phyloP scores from a whole-genome alignment of 495 filamentous ascomycete genomes.

The Tuber melanosporum region DNA sequence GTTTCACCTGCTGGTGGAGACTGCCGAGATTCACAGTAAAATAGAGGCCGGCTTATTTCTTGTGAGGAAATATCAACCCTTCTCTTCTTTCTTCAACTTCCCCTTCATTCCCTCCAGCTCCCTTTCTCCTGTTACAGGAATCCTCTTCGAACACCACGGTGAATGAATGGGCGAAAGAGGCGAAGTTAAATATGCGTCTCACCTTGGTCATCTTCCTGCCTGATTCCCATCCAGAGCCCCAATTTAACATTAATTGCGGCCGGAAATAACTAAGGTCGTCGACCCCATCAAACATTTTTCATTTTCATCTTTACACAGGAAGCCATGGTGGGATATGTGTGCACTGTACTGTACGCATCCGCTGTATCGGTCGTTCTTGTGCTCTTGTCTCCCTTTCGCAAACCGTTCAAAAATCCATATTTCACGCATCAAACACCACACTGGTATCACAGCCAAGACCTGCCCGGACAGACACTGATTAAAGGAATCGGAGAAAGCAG shows the following conservation, averaged over 20 bases:
- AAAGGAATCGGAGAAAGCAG: too few relatives aligned
- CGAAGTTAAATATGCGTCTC: slow-evolving; percentile 33
- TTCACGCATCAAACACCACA: neutral
- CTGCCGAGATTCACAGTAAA: neutral
- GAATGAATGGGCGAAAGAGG: slow-evolving; percentile 25
- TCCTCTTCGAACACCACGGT: neutral
- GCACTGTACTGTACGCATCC: slow-evolving; percentile 1
- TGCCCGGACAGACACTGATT: neutral
- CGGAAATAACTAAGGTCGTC: neutral
- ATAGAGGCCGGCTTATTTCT: neutral
- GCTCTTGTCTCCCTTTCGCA: neutral
- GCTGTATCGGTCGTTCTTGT: neutral
- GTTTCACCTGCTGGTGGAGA: too few relatives aligned
- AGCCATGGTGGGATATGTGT: neutral
- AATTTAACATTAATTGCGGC: slow-evolving; percentile 22
- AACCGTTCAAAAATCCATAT: neutral
- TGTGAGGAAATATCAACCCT: neutral
- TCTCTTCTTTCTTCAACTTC: neutral
- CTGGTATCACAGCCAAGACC: neutral
- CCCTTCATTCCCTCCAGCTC: neutral
- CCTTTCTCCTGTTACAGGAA: neutral
- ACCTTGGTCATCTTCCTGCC: slow-evolving; percentile 22
- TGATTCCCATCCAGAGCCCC: slow-evolving; percentile 21
- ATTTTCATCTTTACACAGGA: neutral
- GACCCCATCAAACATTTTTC: neutral